Evolutionary conservation across 2,329 filamentous ascomycete genomes (phyloP), one percentile per base, ranked within the genome.

Genomic region (Colletotrichum salicis): DNA sequence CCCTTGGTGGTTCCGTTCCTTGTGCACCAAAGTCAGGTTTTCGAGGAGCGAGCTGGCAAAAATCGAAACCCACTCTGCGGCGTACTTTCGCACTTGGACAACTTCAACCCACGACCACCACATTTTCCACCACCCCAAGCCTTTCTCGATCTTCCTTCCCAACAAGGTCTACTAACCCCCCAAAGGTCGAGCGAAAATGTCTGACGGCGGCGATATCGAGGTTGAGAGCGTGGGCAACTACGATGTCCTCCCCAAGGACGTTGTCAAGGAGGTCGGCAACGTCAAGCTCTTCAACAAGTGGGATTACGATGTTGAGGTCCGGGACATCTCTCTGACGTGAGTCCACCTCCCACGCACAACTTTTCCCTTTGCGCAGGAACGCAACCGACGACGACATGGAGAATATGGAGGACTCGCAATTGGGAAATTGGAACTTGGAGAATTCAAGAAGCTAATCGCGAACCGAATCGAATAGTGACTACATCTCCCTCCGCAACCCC

Each of bases 211-310:
- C 89, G 95, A 97, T 90, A 93, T 97, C 87, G 94, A 97, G 90
- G 93, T 96, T 86, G 93, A 94, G 86, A 90, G 87, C 88, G 89
- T 90, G 82, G 87, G 88, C 84, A 89, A 90, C 86, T 93, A 91
- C 87, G 87, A 90, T 83, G 91, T 95, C 84, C 93, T 98, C 79
- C 95, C 96, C 87, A 97, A 97, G 92, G 95, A 97, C 79, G 93
- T 97, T 84, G 89, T 91, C 82, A 89, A 91, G 81, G 94, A 97
- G 88, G 92, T 96, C 87, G 95, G 95, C 86, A 92, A 90, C 87
- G 90, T 96, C 86, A 97, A 97, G 93, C 91, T 97, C 81, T 97
- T 97, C 92, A 97, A 96, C 92, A 97, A 97, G 88, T 97, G 95
- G 87, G 87, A 87, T 88, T 99, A 98, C 88, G 96, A 98, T 92